These are phyloP conservation scores for Persicaria maculosa DNA, from an alignment of 148 eudicot species.

Conservation along the genomic window DNA sequence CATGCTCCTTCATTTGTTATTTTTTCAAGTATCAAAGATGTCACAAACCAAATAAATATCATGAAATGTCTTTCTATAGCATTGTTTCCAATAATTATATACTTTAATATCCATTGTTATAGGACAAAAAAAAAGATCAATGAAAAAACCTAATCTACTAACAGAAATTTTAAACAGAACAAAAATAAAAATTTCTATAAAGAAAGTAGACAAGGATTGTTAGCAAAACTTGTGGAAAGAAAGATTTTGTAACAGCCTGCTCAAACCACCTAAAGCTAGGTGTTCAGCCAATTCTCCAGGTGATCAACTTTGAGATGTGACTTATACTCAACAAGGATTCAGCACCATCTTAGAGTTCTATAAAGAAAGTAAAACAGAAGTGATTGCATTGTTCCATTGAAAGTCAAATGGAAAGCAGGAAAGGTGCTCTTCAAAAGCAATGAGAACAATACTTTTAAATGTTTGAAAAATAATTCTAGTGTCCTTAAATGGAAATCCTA, in stretches of 20 bases:
- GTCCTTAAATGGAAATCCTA: neutral
- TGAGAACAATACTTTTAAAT: neutral
- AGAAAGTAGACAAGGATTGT: neutral
- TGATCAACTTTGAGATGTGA: neutral
- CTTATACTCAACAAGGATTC: neutral
- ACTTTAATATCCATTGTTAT: neutral
- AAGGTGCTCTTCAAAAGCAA: slow-evolving; percentile 1
- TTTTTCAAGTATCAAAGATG: neutral
- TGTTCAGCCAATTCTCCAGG: neutral
- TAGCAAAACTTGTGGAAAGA: neutral
- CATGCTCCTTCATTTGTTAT: neutral
- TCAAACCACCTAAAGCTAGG: neutral
- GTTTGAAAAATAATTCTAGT: neutral
- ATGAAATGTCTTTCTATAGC: neutral
- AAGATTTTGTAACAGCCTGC: slow-evolving; percentile 4
- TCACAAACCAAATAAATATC: neutral
- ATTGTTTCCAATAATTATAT: neutral
- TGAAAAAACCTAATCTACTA: neutral
- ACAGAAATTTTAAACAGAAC: too few relatives aligned
- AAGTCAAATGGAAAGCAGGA: neutral
- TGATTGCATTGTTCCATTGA: slow-evolving; percentile 1
- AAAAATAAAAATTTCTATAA: too few relatives aligned
- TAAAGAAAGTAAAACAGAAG: neutral
- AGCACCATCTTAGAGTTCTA: neutral
- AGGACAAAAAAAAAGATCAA: neutral